A percentile compares a stretch with the other conserved stretches of the same genome.
Evolutionary conservation across 257 asterid species (phyloP).

Genomic region (Nicotiana sylvestris): DNA sequence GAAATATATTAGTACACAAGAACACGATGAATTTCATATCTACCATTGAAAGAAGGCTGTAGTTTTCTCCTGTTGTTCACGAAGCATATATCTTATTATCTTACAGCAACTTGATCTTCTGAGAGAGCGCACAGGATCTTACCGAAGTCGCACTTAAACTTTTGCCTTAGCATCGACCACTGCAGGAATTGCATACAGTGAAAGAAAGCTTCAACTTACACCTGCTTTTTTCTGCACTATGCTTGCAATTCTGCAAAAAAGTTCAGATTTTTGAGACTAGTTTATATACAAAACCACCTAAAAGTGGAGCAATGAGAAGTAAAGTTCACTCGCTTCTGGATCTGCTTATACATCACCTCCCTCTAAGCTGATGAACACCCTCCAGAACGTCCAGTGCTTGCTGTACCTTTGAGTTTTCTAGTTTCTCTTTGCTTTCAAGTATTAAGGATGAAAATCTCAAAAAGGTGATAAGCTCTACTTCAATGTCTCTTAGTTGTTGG

Average conservation of each 20-base stretch:
- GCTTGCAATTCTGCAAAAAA: conserved; percentile 42
- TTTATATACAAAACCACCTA: not conserved
- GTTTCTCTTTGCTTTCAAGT: conserved; percentile 46
- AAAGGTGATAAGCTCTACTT: conserved; percentile 61
- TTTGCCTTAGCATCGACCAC: not conserved
- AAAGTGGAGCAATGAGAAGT: conserved; percentile 5
- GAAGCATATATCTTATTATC: not conserved
- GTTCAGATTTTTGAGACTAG: conserved; percentile 11
- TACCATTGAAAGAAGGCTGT: not conserved
- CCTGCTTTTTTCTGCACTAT: conserved; percentile 29
- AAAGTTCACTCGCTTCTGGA: not conserved
- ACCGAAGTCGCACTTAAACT: not conserved
- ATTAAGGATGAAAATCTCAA: conserved; percentile 49
- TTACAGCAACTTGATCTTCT: not conserved
- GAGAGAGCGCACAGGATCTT: not conserved
- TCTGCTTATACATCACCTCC: conserved; percentile 38
- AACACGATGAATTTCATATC: not conserved
- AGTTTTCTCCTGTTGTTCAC: not conserved
- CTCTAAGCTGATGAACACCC: conserved; percentile 49
- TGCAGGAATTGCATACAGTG: conserved; percentile 3
- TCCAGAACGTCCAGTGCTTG: conserved; percentile 53
- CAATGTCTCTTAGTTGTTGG: conserved; percentile 55
- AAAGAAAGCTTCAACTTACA: conserved; percentile 18
- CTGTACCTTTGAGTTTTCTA: conserved; percentile 46
- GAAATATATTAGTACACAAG: not conserved